These are phyloP conservation scores for Arabis hirsuta DNA, from an alignment of 345 rosid species.

Conservation along the genomic window DNA sequence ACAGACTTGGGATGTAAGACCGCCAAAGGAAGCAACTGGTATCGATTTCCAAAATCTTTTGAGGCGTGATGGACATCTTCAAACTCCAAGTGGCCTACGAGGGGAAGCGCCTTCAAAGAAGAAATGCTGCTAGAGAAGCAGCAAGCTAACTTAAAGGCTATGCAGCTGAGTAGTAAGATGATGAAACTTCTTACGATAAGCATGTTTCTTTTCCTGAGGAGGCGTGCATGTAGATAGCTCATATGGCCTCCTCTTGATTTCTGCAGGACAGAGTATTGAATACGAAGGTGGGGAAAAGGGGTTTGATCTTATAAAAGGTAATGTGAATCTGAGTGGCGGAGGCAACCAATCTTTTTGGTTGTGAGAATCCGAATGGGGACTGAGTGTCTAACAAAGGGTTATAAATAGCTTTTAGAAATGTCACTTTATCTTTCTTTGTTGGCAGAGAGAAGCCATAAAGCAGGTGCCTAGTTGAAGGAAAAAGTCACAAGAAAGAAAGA, in stretches of 20 bases:
- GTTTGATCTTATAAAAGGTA: slow-evolving; percentile 40
- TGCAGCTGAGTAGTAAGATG: slow-evolving; percentile 65
- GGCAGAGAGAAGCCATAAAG: slow-evolving; percentile 59
- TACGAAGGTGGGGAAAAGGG: slow-evolving; percentile 28
- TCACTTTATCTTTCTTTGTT: slow-evolving; percentile 48
- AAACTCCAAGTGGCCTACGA: slow-evolving; percentile 76
- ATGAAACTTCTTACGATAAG: slow-evolving; percentile 57
- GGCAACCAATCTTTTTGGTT: slow-evolving; percentile 62
- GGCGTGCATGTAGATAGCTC: slow-evolving; percentile 49
- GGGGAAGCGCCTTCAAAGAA: slow-evolving; percentile 59
- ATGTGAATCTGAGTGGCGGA: slow-evolving; percentile 47
- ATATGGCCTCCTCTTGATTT: slow-evolving; percentile 45
- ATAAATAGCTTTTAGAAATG: slow-evolving; percentile 50
- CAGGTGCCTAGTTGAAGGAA: slow-evolving; percentile 67
- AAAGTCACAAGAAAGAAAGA: slow-evolving; percentile 71
- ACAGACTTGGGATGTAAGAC: slow-evolving; percentile 82
- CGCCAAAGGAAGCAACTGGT: slow-evolving; percentile 70
- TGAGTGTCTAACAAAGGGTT: slow-evolving; percentile 53
- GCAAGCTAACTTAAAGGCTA: slow-evolving; percentile 59
- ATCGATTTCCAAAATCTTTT: slow-evolving; percentile 80
- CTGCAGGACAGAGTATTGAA: slow-evolving; percentile 38
- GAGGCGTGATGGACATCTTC: slow-evolving; percentile 74
- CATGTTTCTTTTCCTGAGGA: slow-evolving; percentile 55
- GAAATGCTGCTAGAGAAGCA: slow-evolving; percentile 69
- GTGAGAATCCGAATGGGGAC: slow-evolving; percentile 73